These are phyloP conservation scores for Colletotrichum sansevieriae DNA, from an alignment of 2,329 filamentous ascomycete species.

Conservation along the genomic window DNA sequence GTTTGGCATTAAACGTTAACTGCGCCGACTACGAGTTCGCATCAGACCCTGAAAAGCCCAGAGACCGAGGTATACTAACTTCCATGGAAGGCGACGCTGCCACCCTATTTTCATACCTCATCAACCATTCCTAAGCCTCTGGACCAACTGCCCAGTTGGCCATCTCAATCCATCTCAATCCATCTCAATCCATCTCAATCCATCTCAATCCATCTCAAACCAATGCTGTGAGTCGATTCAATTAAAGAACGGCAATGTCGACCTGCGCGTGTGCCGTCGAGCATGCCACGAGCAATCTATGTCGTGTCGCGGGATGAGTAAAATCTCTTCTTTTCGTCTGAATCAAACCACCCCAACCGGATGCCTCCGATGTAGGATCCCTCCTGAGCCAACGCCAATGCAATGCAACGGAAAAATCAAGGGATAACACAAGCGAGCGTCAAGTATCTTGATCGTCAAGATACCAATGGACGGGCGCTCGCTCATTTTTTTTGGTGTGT, in stretches of 20 bases:
- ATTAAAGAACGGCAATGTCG: constrained; percentile 41
- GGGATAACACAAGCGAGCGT: constrained; percentile 50
- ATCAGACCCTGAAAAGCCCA: constrained; percentile 24
- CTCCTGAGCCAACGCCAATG: constrained; percentile 66
- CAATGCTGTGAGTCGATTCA: constrained; percentile 38
- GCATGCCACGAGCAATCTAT: constrained; percentile 55
- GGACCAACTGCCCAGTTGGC: constrained; percentile 27
- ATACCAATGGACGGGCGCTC: constrained; percentile 24
- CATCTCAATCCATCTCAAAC: neutral
- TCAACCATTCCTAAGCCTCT: neutral
- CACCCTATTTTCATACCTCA: constrained; percentile 10
- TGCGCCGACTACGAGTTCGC: constrained; percentile 8
- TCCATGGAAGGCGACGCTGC: neutral
- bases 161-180: neutral
- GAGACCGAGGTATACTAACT: neutral
- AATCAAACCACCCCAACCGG: constrained; percentile 50
- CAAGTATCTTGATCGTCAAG: constrained; percentile 16
- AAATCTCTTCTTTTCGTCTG: constrained; percentile 53
- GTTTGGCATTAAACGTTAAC: constrained; percentile 20
- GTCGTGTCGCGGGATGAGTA: constrained; percentile 53
- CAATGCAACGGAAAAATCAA: constrained; percentile 63
- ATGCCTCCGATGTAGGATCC: constrained; percentile 38
- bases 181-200: neutral
- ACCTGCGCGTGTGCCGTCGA: constrained; percentile 41
- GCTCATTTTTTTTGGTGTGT: constrained; percentile 36